Conservation (phyloP, 176 grass and related monocot species). For the Aegilops speltoides region DNA sequence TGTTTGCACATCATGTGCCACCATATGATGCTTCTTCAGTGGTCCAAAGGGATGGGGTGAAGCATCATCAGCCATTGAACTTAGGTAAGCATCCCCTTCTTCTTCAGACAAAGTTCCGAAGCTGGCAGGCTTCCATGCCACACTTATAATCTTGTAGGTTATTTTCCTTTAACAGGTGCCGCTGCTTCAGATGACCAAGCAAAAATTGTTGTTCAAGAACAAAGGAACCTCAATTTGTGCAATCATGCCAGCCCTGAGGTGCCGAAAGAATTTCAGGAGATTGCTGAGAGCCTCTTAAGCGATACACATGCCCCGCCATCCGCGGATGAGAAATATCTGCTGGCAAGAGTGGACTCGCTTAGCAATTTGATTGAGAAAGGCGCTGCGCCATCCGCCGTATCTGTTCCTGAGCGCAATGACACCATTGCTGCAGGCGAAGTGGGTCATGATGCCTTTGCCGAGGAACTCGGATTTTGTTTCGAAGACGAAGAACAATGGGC, state of each 20-base stretch:
- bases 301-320: constrained; percentile 40
- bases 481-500: neutral
- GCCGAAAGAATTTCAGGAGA: constrained; percentile 40
- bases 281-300: constrained; percentile 57
- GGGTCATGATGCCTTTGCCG: constrained; percentile 31
- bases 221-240: constrained; percentile 24
- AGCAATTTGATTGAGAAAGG: constrained; percentile 56
- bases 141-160: neutral
- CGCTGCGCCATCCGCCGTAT: neutral
- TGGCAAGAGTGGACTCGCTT: constrained; percentile 60
- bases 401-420: neutral
- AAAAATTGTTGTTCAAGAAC: constrained; percentile 10
- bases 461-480: constrained; percentile 18
- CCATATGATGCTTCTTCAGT: constrained; percentile 32
- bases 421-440: constrained; percentile 1
- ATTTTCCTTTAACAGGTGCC: constrained; percentile 13
- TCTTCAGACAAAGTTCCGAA: neutral
- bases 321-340: constrained; percentile 53
- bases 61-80: constrained; percentile 30
- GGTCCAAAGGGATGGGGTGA: constrained; percentile 31
- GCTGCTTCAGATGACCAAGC: neutral
- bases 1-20: constrained; percentile 40
- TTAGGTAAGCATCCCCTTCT: constrained; percentile 52
- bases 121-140: neutral
- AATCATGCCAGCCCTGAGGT: constrained; percentile 26